These are phyloP conservation scores for Astrephomene gubernaculifera DNA, from an alignment of 139 green algal species.

Conservation along the genomic window DNA sequence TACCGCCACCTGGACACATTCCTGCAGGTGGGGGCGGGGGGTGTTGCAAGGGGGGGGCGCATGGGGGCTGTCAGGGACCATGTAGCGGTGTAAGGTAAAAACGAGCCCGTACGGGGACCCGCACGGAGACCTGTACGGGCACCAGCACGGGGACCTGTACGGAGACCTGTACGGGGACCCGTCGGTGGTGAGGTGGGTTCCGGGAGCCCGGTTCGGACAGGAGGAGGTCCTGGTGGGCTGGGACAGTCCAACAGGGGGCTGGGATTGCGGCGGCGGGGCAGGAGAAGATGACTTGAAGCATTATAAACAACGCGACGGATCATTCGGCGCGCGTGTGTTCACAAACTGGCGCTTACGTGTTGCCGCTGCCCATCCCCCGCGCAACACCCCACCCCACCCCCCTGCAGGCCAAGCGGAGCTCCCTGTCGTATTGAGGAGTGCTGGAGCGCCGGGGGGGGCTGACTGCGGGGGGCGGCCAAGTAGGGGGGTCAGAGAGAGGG, in stretches of 20 bases:
- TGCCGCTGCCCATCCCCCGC: not conserved
- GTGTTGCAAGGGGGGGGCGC: not conserved
- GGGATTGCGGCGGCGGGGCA: not conserved
- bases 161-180: too few species aligned
- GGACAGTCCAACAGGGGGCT: not conserved
- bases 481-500: too few species aligned
- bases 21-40: slow-evolving; percentile 39
- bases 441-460: too few species aligned
- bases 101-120: not conserved
- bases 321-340: too few species aligned
- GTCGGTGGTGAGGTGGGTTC: too few species aligned
- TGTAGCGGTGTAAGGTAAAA: not conserved
- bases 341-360: too few species aligned
- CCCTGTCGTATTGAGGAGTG: not conserved
- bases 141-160: not conserved
- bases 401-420: slow-evolving; percentile 16
- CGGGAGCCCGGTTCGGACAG: not conserved
- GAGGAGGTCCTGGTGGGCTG: not conserved
- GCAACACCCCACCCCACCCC: not conserved
- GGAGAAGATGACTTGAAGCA: not conserved
- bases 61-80: not conserved
- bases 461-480: too few species aligned
- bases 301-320: not conserved
- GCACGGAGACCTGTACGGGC: not conserved
- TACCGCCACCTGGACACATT: slow-evolving; percentile 62